A percentile compares a stretch with the other conserved stretches of the same genome.
phyloP scores from a whole-genome alignment of 805 yeast genomes.

The Candida argentea region DNA sequence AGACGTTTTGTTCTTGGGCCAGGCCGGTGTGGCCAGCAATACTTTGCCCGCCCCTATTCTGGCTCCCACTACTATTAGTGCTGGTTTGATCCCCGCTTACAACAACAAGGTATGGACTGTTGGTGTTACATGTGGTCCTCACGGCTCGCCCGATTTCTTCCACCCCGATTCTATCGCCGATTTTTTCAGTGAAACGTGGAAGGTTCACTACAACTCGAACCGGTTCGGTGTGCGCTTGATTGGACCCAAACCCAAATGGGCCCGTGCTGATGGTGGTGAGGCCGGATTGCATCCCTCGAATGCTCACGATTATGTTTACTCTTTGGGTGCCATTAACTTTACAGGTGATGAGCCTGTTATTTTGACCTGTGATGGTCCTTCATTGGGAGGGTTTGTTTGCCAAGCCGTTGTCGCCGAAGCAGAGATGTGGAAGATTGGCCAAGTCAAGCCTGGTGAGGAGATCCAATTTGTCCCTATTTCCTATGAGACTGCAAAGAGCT shows the following conservation, averaged over 20 bases:
- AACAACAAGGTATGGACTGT: slow-evolving; percentile 58
- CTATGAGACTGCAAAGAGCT: slow-evolving; percentile 53
- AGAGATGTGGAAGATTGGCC: slow-evolving; percentile 98
- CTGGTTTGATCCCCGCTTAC: slow-evolving; percentile 45
- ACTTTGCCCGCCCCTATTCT: slow-evolving; percentile 63
- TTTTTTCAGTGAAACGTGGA: slow-evolving; percentile 77
- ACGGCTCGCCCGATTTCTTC: slow-evolving; percentile 95
- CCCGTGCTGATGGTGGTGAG: slow-evolving; percentile 92
- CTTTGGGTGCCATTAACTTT: slow-evolving; percentile 92
- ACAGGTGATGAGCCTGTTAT: slow-evolving; percentile 99
- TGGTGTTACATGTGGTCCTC: slow-evolving; percentile 96
- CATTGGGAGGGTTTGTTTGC: slow-evolving; percentile 95
- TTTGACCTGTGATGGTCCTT: slow-evolving; percentile 94
- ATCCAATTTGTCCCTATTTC: slow-evolving; percentile 73
- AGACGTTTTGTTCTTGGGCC: slow-evolving; percentile 82
- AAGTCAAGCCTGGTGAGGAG: slow-evolving; percentile 87
- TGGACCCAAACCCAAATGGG: slow-evolving; percentile 97
- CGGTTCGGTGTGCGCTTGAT: slow-evolving; percentile 91
- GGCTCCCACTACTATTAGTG: slow-evolving; percentile 52
- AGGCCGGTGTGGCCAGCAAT: slow-evolving; percentile 58
- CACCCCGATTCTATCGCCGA: slow-evolving; percentile 60
- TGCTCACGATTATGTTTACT: slow-evolving; percentile 94
- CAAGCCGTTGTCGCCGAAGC: slow-evolving; percentile 92
- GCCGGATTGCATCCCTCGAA: slow-evolving; percentile 99
- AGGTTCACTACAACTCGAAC: slow-evolving; percentile 93